These are phyloP conservation scores for Triglochin maritima DNA, from an alignment of 106 monocot species.

Conservation along the genomic window DNA sequence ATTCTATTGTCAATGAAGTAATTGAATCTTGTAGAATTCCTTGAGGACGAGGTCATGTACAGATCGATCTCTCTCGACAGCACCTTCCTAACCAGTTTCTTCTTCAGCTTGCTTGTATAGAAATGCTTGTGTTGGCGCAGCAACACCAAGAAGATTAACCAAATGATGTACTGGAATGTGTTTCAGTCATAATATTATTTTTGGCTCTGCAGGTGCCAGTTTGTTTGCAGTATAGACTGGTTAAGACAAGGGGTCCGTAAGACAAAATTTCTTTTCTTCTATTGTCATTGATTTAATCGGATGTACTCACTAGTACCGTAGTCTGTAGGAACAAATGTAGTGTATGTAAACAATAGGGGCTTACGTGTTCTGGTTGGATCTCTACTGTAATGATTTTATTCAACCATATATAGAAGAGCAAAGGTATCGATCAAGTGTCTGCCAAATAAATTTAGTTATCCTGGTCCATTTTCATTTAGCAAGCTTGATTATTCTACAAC, in stretches of 20 bases:
- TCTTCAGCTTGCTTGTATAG: conserved; percentile 1
- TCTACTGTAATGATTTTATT: too few relatives aligned
- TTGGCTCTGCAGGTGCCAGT: too few relatives aligned
- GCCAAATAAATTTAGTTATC: too few relatives aligned
- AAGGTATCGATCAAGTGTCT: too few relatives aligned
- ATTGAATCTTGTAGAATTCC: conserved; percentile 76
- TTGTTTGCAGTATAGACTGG: neutral
- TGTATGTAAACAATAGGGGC: too few relatives aligned
- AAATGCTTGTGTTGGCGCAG: conserved; percentile 2
- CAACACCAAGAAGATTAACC: conserved; percentile 6
- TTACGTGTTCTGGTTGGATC: too few relatives aligned
- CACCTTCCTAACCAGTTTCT: neutral
- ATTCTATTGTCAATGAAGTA: conserved; percentile 61
- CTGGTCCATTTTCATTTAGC: too few relatives aligned
- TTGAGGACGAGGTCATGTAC: conserved; percentile 36
- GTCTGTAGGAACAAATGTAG: too few relatives aligned
- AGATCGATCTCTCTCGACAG: conserved; percentile 13
- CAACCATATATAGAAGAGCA: too few relatives aligned
- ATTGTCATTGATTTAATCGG: neutral
- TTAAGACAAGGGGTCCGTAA: neutral
- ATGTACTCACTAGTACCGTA: neutral
- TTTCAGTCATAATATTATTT: neutral
- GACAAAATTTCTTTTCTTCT: neutral
- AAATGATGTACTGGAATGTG: conserved; percentile 1
- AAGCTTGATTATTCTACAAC: too few relatives aligned